phyloP scores from a whole-genome alignment of 257 asterid genomes.

The Nicotiana undulata region DNA sequence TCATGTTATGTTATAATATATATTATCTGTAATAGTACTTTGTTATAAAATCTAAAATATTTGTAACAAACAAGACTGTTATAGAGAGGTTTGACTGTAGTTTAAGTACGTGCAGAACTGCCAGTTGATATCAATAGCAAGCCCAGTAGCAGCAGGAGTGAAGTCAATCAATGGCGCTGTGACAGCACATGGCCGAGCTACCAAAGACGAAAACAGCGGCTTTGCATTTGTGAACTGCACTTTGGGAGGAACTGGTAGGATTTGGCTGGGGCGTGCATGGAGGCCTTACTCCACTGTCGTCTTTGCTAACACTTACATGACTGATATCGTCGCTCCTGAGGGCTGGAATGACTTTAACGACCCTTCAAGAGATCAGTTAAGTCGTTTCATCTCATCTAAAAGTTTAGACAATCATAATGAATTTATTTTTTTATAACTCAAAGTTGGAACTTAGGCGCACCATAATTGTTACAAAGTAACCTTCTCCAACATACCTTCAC shows the following conservation, averaged over 20 bases:
- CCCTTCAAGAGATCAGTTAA: constrained; percentile 69
- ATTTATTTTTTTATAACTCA: too few species aligned
- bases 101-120: constrained; percentile 34
- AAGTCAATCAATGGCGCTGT: constrained; percentile 62
- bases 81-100: neutral
- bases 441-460: too few species aligned
- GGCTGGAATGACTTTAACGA: constrained; percentile 98
- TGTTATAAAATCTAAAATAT: too few species aligned
- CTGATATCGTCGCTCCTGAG: constrained; percentile 74
- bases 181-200: constrained; percentile 74
- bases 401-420: neutral
- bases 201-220: constrained; percentile 84
- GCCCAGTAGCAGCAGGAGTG: constrained; percentile 36
- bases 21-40: too few species aligned
- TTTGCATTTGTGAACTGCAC: constrained; percentile 63
- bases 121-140: constrained; percentile 67
- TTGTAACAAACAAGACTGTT: too few species aligned
- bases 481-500: too few species aligned
- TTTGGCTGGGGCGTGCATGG: constrained; percentile 96
- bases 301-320: constrained; percentile 58
- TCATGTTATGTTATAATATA: too few species aligned
- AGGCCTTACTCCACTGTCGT: constrained; percentile 82
- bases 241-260: constrained; percentile 80
- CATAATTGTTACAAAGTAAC: too few species aligned
- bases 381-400: neutral